A percentile compares a stretch with the other conserved stretches of the same genome.
phyloP scores from a whole-genome alignment of 176 grass and related monocot species.

The Puccinellia tenuiflora region DNA sequence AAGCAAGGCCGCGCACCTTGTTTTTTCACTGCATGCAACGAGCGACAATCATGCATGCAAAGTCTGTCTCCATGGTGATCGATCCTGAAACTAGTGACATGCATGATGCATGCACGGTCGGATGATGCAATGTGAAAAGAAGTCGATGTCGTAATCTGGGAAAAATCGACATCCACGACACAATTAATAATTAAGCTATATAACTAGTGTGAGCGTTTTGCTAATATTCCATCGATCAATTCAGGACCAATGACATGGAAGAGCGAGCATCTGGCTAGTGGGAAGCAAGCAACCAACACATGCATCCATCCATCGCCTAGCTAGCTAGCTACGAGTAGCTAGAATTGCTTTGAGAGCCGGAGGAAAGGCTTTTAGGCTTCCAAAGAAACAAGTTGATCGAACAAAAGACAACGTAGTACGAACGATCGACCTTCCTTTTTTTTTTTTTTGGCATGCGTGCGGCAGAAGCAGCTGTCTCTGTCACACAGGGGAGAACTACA shows the following conservation, averaged over 20 bases:
- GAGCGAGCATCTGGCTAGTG: not conserved
- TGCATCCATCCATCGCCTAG: not conserved
- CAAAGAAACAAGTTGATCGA: conserved; percentile 9
- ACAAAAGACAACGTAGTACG: not conserved
- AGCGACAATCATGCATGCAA: not conserved
- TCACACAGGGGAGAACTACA: no score
- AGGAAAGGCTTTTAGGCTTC: conserved; percentile 20
- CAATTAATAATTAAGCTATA: no score
- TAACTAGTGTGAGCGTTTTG: no score
- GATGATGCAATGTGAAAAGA: not conserved
- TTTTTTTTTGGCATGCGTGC: conserved; percentile 22
- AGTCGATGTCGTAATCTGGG: no score
- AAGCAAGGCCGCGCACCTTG: not conserved
- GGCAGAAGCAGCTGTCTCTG: not conserved
- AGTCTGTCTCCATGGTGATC: not conserved
- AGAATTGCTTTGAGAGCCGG: conserved; percentile 8
- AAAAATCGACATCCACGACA: not conserved
- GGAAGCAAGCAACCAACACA: not conserved
- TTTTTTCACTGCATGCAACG: not conserved
- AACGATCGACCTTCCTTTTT: not conserved
- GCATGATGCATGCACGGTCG: not conserved
- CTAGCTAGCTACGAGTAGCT: not conserved
- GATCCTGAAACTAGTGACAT: not conserved
- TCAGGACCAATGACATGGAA: not conserved
- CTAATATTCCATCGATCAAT: not conserved